These are phyloP conservation scores for Capronia americana DNA, from an alignment of 2,329 filamentous ascomycete species.

Conservation along the genomic window DNA sequence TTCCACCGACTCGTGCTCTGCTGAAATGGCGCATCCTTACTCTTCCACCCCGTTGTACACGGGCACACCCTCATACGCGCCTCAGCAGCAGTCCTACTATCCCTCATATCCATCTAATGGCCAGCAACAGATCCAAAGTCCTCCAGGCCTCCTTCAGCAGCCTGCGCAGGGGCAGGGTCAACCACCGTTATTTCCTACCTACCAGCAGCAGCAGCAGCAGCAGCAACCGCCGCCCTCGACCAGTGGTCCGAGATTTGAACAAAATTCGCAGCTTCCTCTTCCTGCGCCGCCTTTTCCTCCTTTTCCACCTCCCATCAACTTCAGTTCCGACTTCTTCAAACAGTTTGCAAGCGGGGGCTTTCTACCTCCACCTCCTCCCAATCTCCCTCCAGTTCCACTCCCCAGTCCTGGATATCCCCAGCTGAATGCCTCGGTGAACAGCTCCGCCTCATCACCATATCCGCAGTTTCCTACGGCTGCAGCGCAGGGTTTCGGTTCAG, in stretches of 20 bases:
- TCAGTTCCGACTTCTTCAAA: constrained; percentile 37
- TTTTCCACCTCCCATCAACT: constrained; percentile 38
- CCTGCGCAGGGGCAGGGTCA: constrained; percentile 20
- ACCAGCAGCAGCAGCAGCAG: constrained; percentile 14
- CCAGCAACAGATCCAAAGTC: constrained; percentile 38
- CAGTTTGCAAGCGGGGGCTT: constrained; percentile 36
- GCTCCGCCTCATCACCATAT: constrained; percentile 30
- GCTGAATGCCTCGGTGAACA: constrained; percentile 29
- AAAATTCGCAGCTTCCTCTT: constrained; percentile 35
- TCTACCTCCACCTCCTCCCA: constrained; percentile 33
- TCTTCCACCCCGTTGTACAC: constrained; percentile 42
- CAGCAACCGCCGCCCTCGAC: constrained; percentile 22
- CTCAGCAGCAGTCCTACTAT: constrained; percentile 41
- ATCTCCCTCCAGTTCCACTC: constrained; percentile 34
- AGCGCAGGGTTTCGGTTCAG: constrained; percentile 13
- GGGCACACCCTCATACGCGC: constrained; percentile 41
- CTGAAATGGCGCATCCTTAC: constrained; percentile 48
- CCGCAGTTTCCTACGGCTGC: constrained; percentile 23
- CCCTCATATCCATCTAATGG: constrained; percentile 38
- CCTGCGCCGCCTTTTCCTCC: constrained; percentile 41
- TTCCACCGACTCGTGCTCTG: constrained; percentile 22
- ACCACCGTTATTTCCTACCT: constrained; percentile 1
- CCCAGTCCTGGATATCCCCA: constrained; percentile 32
- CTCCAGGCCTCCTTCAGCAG: constrained; percentile 32
- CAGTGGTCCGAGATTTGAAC: constrained; percentile 31